These are phyloP conservation scores for Staphylotrichum tortipilum DNA, from an alignment of 495 filamentous ascomycete species.

Conservation along the genomic window DNA sequence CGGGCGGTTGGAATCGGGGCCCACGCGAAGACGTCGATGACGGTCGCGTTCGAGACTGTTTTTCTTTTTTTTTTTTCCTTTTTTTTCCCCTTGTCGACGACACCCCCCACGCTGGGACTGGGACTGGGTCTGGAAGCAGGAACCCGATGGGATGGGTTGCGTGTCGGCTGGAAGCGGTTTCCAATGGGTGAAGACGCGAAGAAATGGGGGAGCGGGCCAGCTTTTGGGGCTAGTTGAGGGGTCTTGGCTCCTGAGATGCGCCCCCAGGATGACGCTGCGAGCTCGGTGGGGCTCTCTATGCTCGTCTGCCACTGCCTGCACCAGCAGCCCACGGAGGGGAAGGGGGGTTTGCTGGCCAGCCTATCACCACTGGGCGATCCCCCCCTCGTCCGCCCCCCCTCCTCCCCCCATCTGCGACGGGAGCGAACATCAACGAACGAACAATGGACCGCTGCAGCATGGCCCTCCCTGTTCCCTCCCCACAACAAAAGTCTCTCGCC, in stretches of 20 bases:
- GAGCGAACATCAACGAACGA: background rate
- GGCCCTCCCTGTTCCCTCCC: too few species aligned
- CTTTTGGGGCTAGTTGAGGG: constrained; percentile 15
- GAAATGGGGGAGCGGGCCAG: constrained; percentile 16
- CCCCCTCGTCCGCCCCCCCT: too few species aligned
- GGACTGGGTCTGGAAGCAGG: background rate
- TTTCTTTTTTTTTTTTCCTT: too few species aligned
- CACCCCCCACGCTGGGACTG: too few species aligned
- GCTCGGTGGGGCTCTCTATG: background rate
- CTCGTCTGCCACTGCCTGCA: background rate
- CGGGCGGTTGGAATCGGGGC: too few species aligned
- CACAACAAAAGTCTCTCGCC: too few species aligned
- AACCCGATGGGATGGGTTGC: background rate
- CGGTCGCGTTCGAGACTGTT: too few species aligned
- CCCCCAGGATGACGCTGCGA: constrained; percentile 2
- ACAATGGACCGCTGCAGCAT: too few species aligned
- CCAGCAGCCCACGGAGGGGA: background rate
- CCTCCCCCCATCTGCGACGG: too few species aligned
- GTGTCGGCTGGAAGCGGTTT: constrained; percentile 29
- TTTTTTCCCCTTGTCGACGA: too few species aligned
- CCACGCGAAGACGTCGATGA: too few species aligned
- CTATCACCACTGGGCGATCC: background rate
- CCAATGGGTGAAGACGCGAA: constrained; percentile 19
- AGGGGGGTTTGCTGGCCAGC: background rate
- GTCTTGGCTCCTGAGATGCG: background rate